These are phyloP conservation scores for Cystobasidium ongulense DNA, from an alignment of 768 basidiomycete species.

Conservation along the genomic window DNA sequence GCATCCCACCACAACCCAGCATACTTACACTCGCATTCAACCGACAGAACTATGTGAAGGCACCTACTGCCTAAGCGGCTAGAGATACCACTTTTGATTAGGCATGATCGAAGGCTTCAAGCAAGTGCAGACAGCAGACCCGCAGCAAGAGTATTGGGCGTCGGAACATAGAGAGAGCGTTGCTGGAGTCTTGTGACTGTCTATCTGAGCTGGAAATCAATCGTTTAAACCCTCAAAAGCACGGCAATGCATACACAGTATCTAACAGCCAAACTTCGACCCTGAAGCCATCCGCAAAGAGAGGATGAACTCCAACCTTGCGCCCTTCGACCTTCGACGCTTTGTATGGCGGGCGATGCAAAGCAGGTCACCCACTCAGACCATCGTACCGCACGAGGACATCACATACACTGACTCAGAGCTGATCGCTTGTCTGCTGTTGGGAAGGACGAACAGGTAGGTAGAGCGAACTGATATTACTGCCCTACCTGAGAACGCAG, in stretches of 20 bases:
- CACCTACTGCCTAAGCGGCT: neutral
- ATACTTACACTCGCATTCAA: neutral
- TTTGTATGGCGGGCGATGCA: no score
- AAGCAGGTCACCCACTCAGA: no score
- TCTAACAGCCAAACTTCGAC: neutral
- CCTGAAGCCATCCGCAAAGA: no score
- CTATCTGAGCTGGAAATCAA: neutral
- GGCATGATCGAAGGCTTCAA: neutral
- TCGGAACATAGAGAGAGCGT: neutral
- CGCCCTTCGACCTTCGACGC: no score
- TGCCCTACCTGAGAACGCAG: no score
- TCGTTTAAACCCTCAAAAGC: neutral
- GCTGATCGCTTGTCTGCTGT: no score
- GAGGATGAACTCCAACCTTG: no score
- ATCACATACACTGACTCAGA: no score
- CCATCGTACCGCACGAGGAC: no score
- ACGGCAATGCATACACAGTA: neutral
- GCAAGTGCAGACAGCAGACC: neutral
- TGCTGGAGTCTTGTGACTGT: neutral
- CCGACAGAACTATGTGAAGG: constrained; percentile 25
- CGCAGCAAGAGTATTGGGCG: neutral
- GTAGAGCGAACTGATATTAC: no score
- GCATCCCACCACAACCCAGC: neutral
- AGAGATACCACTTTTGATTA: neutral
- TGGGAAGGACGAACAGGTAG: no score